Base-by-base conservation (phyloP, 805 yeast species). In the Yarrowia sp. region DNA sequence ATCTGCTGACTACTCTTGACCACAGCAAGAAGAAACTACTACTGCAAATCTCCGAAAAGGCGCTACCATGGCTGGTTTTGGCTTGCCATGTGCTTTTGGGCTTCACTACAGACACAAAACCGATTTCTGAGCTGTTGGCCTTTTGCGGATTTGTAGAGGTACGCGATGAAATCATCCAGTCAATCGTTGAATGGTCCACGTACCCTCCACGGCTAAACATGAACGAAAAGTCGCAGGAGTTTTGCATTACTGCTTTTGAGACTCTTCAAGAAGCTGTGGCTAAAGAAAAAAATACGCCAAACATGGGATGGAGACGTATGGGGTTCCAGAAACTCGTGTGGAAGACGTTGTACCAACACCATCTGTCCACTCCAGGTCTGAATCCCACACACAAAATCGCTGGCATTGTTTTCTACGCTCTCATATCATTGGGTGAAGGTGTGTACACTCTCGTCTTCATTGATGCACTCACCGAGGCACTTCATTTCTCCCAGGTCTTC, bases 111-210 rank as follows among this genome's bases (percentile, higher is more conserved):
- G 38, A 55, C n/a, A 5, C 38, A 2, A 12, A 19, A n/a, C 19
- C 30, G 20, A 55, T 55, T 7, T 40, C 49, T 0, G 24, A 42
- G 10, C 40, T 55, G 17, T 9, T 55, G 47, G 14, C 15, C 15
- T 55, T n/a, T n/a, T 55, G 63, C 10, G 63, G 63, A 3, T 55
- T 55, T 20, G 17, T n/a, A 6, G n/a, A 12, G 10, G 34, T 55
- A 1, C 8, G 5, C 15, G n/a, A 40, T 20, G 12, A 24, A n/a
- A 20, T 42, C 15, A n/a, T 55, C 20, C 13, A 30, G 47, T 40
- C 47, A 5, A 55, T 55, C n/a, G 63, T 55, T 13, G 63, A 55
- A 9, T 55, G 63, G 63, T 40, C 47, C 4, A 55, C 47, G 3
- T 55, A 55, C 12, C 63, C 63, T 2, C 6, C 63, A 3, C 46